Percentiles rank a stretch among this genome's conserved stretches.
These are phyloP conservation scores for Pythium utonaiense DNA, from an alignment of 352 stramenopile species.

Conservation along the genomic window DNA sequence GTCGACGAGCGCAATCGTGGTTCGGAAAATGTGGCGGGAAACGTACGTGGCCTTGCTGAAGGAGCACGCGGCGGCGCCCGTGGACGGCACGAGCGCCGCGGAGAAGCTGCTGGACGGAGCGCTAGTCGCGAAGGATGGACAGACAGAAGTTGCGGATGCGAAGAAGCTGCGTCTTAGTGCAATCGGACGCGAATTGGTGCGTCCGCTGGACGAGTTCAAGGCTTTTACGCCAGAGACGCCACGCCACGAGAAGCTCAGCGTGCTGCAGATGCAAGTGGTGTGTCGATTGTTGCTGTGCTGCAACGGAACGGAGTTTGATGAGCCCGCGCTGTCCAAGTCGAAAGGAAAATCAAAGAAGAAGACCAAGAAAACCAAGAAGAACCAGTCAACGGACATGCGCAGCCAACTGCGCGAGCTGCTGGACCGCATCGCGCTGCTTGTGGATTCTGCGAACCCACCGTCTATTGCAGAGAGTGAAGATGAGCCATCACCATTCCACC, in stretches of 20 bases:
- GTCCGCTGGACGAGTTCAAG: constrained; percentile 15
- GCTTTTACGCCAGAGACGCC: constrained; percentile 15
- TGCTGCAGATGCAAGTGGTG: constrained; percentile 66
- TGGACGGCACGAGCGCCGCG: constrained; percentile 8
- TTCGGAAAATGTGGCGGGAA: constrained; percentile 22
- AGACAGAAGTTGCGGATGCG: not conserved
- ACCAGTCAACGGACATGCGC: constrained; percentile 3
- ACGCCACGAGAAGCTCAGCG: constrained; percentile 39
- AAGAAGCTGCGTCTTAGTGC: constrained; percentile 15
- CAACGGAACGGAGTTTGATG: constrained; percentile 10
- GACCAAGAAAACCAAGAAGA: constrained; percentile 41
- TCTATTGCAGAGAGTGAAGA: constrained; percentile 64
- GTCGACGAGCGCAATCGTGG: not conserved
- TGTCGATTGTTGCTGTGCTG: constrained; percentile 49
- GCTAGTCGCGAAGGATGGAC: not conserved
- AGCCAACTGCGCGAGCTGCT: constrained; percentile 62
- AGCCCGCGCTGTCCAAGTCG: not conserved
- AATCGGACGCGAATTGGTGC: constrained; percentile 14
- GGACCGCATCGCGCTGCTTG: constrained; percentile 67
- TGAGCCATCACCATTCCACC: constrained; percentile 62
- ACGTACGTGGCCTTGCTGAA: constrained; percentile 12
- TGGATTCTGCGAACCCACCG: constrained; percentile 65
- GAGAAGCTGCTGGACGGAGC: constrained; percentile 11
- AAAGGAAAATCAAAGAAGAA: constrained; percentile 21
- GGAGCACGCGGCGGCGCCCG: constrained; percentile 1